A percentile compares a stretch with the other conserved stretches of the same genome.
phyloP scores from a whole-genome alignment of 108 stramenopile species.

The Cyclotella distinguenda region DNA sequence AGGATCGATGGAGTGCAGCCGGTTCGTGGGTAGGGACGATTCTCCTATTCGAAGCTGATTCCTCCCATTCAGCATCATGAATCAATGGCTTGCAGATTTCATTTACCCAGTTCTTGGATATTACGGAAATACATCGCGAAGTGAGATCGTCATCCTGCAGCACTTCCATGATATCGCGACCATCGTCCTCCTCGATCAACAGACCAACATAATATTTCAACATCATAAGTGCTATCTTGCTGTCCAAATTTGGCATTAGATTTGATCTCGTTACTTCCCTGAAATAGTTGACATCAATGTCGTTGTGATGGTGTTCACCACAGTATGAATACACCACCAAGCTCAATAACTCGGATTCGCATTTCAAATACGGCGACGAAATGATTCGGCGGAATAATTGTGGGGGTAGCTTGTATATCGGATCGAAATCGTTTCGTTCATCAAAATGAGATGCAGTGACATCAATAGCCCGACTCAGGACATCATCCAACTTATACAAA shows the following conservation, averaged over 20 bases:
- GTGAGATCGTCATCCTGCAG: slow-evolving; percentile 33
- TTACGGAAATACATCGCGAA: slow-evolving; percentile 34
- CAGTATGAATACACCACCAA: slow-evolving; percentile 50
- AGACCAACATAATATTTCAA: slow-evolving; percentile 40
- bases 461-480: slow-evolving; percentile 38
- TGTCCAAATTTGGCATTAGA: slow-evolving; percentile 39
- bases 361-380: slow-evolving; percentile 24
- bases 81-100: slow-evolving; percentile 41
- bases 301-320: slow-evolving; percentile 40
- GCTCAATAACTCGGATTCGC: slow-evolving; percentile 44
- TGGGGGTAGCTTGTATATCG: slow-evolving; percentile 38
- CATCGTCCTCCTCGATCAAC: slow-evolving; percentile 31
- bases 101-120: slow-evolving; percentile 32
- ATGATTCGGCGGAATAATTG: slow-evolving; percentile 37
- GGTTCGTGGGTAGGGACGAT: slow-evolving; percentile 19
- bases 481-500: slow-evolving; percentile 39
- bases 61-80: slow-evolving; percentile 32
- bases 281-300: slow-evolving; percentile 48
- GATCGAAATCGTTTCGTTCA: slow-evolving; percentile 39
- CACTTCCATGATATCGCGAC: slow-evolving; percentile 42
- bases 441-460: slow-evolving; percentile 40
- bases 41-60: slow-evolving; percentile 3
- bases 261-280: slow-evolving; percentile 38
- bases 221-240: slow-evolving; percentile 45
- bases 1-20: slow-evolving; percentile 32